These are phyloP conservation scores for Pseudozyma tsukubaensis DNA, from an alignment of 1,284 basidiomycete genomes.

Conservation along the genomic window DNA sequence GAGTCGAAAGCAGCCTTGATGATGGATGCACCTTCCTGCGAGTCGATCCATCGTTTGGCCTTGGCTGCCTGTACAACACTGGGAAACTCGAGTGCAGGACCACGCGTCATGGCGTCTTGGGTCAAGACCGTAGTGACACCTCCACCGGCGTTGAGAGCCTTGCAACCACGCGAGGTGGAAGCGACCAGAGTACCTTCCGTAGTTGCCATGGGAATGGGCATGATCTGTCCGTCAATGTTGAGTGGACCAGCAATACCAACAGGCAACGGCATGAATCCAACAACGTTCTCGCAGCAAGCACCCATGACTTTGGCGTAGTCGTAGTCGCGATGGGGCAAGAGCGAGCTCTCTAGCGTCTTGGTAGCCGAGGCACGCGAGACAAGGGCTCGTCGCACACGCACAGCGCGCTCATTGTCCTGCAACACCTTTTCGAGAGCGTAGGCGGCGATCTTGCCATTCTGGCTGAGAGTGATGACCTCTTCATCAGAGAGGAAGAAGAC, in stretches of 20 bases:
- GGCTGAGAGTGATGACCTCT: constrained; percentile 87
- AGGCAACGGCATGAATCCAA: constrained; percentile 95
- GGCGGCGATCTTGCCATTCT: constrained; percentile 91
- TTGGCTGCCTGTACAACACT: constrained; percentile 81
- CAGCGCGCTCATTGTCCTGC: constrained; percentile 86
- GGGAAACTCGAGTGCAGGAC: constrained; percentile 96
- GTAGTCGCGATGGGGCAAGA: constrained; percentile 85
- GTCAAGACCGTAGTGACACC: constrained; percentile 94
- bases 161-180: constrained; percentile 95
- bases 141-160: constrained; percentile 94
- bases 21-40: constrained; percentile 80
- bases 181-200: constrained; percentile 98
- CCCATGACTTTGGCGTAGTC: constrained; percentile 95
- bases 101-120: constrained; percentile 96
- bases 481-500: constrained; percentile 82
- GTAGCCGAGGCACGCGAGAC: constrained; percentile 90
- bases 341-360: constrained; percentile 84
- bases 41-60: constrained; percentile 90
- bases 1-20: constrained; percentile 91
- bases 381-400: constrained; percentile 85
- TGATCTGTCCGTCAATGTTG: constrained; percentile 84
- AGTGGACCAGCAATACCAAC: constrained; percentile 97
- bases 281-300: constrained; percentile 98
- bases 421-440: constrained; percentile 95
- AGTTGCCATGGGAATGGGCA: constrained; percentile 98